phyloP scores from a whole-genome alignment of 2,329 filamentous ascomycete genomes.

The Curvularia verruculosa region DNA sequence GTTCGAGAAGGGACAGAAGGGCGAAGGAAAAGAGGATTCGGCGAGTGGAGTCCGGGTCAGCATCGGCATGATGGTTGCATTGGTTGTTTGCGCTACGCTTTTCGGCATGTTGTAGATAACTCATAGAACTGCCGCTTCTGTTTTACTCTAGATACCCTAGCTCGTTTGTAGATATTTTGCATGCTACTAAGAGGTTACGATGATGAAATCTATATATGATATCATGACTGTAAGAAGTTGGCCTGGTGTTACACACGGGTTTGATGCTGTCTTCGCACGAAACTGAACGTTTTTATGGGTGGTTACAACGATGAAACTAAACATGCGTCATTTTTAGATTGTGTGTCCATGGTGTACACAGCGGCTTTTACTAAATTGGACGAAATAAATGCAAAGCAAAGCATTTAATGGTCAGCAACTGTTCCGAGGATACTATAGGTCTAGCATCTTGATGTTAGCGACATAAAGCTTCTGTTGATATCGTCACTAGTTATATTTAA shows the following conservation, averaged over 20 bases:
- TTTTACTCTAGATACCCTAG: slow-evolving; percentile 10
- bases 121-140: neutral
- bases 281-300: neutral
- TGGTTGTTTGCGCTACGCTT: slow-evolving; percentile 5
- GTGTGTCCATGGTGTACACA: too few relatives aligned
- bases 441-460: too few relatives aligned
- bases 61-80: slow-evolving; percentile 17
- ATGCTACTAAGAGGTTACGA: neutral
- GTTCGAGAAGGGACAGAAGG: slow-evolving; percentile 41
- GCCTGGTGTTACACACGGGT: neutral
- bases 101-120: slow-evolving; percentile 8
- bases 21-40: slow-evolving; percentile 29
- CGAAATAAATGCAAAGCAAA: too few relatives aligned
- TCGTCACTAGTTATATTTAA: too few relatives aligned
- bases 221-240: neutral
- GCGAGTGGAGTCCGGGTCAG: slow-evolving; percentile 17
- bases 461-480: too few relatives aligned
- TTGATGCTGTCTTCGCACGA: neutral
- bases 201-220: neutral
- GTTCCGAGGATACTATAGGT: too few relatives aligned
- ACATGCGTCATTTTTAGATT: neutral
- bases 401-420: too few relatives aligned
- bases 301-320: neutral
- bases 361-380: too few relatives aligned
- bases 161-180: slow-evolving; percentile 1